Evolutionary conservation across 2,329 filamentous ascomycete species (phyloP).

Genomic region (Leptographium procerum): DNA sequence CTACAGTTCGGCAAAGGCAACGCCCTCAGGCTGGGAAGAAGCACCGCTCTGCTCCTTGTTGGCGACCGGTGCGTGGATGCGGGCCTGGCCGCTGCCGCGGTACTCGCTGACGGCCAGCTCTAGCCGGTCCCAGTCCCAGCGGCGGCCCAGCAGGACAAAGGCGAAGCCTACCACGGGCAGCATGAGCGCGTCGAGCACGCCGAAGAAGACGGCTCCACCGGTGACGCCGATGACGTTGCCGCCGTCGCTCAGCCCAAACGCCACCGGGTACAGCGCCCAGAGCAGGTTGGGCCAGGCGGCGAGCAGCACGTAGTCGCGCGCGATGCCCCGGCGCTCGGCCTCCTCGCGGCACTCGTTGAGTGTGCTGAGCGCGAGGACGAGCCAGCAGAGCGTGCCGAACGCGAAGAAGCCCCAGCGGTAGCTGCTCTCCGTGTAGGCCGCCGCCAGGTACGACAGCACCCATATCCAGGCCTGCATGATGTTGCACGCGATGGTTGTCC

Average conservation of each 20-base stretch:
- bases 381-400: constrained; percentile 37
- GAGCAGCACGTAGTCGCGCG: constrained; percentile 32
- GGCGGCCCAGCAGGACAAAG: neutral
- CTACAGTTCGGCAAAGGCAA: too few species aligned
- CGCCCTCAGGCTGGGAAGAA: too few species aligned
- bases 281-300: constrained; percentile 37
- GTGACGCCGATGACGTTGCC: constrained; percentile 38
- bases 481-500: constrained; percentile 42
- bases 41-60: too few species aligned
- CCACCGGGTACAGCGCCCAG: constrained; percentile 44
- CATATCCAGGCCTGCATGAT: constrained; percentile 38
- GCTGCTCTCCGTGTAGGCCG: constrained; percentile 32
- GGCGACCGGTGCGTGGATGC: too few species aligned
- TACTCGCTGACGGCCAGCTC: neutral
- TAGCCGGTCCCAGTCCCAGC: neutral
- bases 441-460: constrained; percentile 37
- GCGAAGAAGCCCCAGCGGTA: constrained; percentile 50
- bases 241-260: constrained; percentile 40
- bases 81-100: too few species aligned
- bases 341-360: constrained; percentile 26
- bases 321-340: constrained; percentile 29
- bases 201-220: constrained; percentile 37
- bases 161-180: neutral
- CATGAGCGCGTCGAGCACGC: constrained; percentile 32
- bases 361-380: constrained; percentile 34